A percentile compares a stretch with the other conserved stretches of the same genome.
Conservation (phyloP, 306 rosid species). For the Cicer pinnatifidum region DNA sequence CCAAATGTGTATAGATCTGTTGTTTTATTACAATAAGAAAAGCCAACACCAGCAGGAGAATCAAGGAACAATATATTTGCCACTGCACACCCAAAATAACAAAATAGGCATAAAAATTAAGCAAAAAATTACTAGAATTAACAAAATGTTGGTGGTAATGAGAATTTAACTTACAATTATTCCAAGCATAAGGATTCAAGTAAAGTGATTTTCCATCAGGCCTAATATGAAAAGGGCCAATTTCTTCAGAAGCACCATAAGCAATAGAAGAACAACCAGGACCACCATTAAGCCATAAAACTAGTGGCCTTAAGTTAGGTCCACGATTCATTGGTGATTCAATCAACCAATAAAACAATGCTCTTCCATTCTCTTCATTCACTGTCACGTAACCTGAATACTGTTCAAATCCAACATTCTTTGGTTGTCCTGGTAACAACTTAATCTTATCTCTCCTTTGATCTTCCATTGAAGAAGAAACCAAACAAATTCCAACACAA, state of each 20-base stretch:
- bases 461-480: constrained; percentile 54
- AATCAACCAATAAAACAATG: constrained; percentile 89
- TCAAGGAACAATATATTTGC: constrained; percentile 90
- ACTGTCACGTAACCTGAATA: constrained; percentile 92
- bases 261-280: constrained; percentile 99
- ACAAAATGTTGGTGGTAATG: not conserved
- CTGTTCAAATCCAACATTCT: constrained; percentile 71
- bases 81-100: constrained; percentile 59
- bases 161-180: constrained; percentile 62
- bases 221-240: constrained; percentile 85
- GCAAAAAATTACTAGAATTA: not conserved
- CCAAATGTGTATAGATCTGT: constrained; percentile 80
- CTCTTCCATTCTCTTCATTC: constrained; percentile 74
- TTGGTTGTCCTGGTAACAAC: constrained; percentile 83
- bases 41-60: constrained; percentile 98
- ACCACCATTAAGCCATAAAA: constrained; percentile 97
- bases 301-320: constrained; percentile 79
- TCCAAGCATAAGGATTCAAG: constrained; percentile 92
- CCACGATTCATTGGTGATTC: constrained; percentile 69
- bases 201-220: constrained; percentile 85
- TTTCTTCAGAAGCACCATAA: constrained; percentile 91
- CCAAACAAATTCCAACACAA: constrained; percentile 53
- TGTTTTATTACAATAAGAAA: constrained; percentile 80
- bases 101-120: not conserved
- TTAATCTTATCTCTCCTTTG: constrained; percentile 73